Percentiles rank a stretch among this genome's conserved stretches.
These are phyloP conservation scores for Triglochin maritima DNA, from an alignment of 106 monocot species.

Conservation along the genomic window DNA sequence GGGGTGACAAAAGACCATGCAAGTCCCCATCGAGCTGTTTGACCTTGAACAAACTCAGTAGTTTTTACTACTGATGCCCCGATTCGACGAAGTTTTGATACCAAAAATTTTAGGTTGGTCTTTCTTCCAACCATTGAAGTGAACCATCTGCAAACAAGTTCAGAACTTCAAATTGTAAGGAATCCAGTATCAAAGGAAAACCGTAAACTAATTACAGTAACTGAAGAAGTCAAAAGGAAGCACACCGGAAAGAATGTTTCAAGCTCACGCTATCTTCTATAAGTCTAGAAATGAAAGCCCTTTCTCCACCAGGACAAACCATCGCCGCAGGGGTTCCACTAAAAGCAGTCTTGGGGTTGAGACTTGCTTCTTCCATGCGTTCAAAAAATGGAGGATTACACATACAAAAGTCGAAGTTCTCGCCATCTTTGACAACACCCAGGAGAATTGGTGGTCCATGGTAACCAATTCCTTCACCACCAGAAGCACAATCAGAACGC, in stretches of 20 bases:
- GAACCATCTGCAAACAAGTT: conserved; percentile 62
- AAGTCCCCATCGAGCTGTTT: conserved; percentile 91
- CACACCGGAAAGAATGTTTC: conserved; percentile 64
- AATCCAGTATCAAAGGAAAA: background rate
- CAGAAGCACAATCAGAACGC: background rate
- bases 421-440: conserved; percentile 65
- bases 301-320: conserved; percentile 89
- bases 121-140: conserved; percentile 97
- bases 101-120: conserved; percentile 54
- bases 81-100: conserved; percentile 66
- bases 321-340: conserved; percentile 76
- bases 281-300: conserved; percentile 61
- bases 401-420: conserved; percentile 95
- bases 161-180: background rate
- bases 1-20: conserved; percentile 90
- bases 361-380: conserved; percentile 61
- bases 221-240: background rate
- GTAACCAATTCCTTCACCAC: background rate
- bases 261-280: conserved; percentile 77
- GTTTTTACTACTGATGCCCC: conserved; percentile 80
- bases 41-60: conserved; percentile 96
- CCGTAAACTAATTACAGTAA: background rate
- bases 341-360: conserved; percentile 87
- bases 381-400: conserved; percentile 98
- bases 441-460: conserved; percentile 35